phyloP scores from a whole-genome alignment of 2,329 filamentous ascomycete genomes.

The Exophiala oligosperma region DNA sequence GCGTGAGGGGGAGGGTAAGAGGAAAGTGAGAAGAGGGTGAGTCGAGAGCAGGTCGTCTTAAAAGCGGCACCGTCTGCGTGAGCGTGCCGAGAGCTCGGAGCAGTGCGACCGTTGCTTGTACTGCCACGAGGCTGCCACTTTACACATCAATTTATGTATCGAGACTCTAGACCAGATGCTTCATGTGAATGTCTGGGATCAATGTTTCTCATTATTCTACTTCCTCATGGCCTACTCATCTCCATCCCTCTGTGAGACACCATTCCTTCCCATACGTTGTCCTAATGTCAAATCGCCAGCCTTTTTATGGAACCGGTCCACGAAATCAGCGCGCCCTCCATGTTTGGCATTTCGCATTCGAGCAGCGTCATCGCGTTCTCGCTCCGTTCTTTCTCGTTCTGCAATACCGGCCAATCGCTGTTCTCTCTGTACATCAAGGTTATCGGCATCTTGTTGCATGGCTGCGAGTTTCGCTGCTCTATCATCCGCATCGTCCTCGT shows the following conservation, averaged over 20 bases:
- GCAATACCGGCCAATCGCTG: constrained; percentile 67
- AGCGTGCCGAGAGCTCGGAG: too few relatives aligned
- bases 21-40: too few relatives aligned
- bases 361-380: constrained; percentile 66
- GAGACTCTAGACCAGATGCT: too few relatives aligned
- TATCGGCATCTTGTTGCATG: constrained; percentile 70
- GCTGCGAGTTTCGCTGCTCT: constrained; percentile 67
- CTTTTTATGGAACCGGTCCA: constrained; percentile 63
- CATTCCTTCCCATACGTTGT: constrained; percentile 41
- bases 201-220: background rate
- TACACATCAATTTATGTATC: too few relatives aligned
- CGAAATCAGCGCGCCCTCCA: constrained; percentile 65
- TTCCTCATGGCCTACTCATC: constrained; percentile 12
- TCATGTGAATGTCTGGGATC: background rate
- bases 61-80: too few relatives aligned
- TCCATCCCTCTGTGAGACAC: constrained; percentile 15
- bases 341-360: constrained; percentile 61
- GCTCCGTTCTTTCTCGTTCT: constrained; percentile 62
- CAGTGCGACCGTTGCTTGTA: too few relatives aligned
- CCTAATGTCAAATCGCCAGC: constrained; percentile 45
- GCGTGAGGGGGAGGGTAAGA: too few relatives aligned
- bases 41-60: too few relatives aligned
- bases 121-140: background rate
- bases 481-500: constrained; percentile 50
- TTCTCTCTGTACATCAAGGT: constrained; percentile 70